Percentiles rank a stretch among this genome's conserved stretches.
Evolutionary conservation across 2,329 filamentous ascomycete genomes (phyloP).

Genomic region (Pseudogymnoascus sp.): DNA sequence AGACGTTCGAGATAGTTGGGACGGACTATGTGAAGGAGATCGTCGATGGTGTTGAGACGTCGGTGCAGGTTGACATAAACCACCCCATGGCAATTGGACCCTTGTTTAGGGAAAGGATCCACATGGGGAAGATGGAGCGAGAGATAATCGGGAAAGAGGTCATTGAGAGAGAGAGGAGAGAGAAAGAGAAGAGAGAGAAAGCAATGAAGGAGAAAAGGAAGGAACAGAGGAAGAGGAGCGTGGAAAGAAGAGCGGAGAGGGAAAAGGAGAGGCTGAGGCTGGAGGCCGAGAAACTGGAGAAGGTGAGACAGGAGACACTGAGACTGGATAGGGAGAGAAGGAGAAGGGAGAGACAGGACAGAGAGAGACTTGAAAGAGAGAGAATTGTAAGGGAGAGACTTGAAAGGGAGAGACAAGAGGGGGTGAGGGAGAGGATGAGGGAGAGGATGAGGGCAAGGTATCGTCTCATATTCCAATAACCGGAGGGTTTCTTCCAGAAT

Average conservation of each 20-base stretch:
- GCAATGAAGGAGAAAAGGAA: background rate
- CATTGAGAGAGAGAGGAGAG: background rate
- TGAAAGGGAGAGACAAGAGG: no score
- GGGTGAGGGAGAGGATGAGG: no score
- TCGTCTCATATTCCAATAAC: no score
- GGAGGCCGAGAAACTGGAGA: background rate
- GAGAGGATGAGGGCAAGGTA: no score
- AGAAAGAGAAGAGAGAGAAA: background rate
- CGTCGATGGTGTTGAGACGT: background rate
- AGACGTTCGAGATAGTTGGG: background rate
- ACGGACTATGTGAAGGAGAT: background rate
- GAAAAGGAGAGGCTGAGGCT: background rate
- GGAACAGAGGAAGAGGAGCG: background rate
- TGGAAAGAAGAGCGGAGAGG: background rate
- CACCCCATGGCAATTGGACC: background rate
- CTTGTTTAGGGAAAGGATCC: background rate
- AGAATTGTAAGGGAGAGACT: background rate
- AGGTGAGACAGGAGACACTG: background rate
- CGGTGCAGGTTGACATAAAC: background rate
- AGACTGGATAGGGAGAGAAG: background rate
- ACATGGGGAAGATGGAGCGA: background rate
- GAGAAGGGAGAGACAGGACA: background rate
- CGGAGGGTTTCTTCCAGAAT: background rate
- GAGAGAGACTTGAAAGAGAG: background rate
- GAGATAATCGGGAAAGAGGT: background rate